Evolutionary conservation across 139 green algal genomes (phyloP), one percentile per base, ranked within the genome.

Genomic region (Eudorina sp.): DNA sequence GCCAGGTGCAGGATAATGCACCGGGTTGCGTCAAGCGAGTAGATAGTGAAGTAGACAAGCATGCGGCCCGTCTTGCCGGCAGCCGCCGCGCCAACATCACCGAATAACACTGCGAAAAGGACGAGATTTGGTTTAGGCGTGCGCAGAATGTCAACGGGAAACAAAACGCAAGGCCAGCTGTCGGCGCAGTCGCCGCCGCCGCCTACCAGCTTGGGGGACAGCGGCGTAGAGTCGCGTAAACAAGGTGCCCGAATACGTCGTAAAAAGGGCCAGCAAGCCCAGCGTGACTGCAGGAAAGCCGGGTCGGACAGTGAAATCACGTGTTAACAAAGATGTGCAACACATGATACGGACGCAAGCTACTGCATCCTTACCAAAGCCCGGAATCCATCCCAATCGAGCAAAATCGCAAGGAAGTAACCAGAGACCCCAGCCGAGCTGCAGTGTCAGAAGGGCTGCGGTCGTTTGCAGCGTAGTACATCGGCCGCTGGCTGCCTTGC

Each of bases 1-100:
- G 93, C 93, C 53, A 95, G 86, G 80, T 95, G 93, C 51, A 95
- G 80, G 79, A 95, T 94, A 48, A 95, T 88, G 58, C 91, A 94
- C 34, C 91, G 93, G 0, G 93, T 94, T 25, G 91, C 93, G 31
- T 95, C 91, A 40, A 94, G 68, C 16, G 78, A 85, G 72, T 94
- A 95, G 36, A 95, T 91, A 64, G 92, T 91, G 34, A 70, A 7
- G 82, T 94, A 93, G 2, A 92, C 87, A 8, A 93, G 48, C 16
- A 11, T 74, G 43, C 88, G 85, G 41, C 88, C 93, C 31, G 62
- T 40, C 16, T 21, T 34, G n/a, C 84, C 89, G 5, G 72, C 85
- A 25, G 93, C 93, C 9, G 90, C 90, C 29, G 84, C 60, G 23
- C 90, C 93, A 25, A 95, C 88, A 62, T 95, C 66, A 8, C 41